Evolutionary conservation across 352 stramenopile species (phyloP), one percentile per base, ranked within the genome.

Genomic region (Peronospora belbahrii): DNA sequence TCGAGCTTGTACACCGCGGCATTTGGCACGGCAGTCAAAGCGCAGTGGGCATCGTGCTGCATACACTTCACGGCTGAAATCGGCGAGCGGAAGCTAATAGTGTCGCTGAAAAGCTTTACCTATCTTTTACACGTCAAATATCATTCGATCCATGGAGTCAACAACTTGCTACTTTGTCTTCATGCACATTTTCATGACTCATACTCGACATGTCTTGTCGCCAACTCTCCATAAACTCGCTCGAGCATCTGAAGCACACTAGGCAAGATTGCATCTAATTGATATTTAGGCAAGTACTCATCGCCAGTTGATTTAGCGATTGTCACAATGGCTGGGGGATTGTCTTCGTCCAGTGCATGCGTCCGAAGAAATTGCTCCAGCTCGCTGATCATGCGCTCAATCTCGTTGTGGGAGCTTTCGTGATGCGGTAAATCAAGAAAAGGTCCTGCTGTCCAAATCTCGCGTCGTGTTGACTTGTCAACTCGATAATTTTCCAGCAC

Each of bases 231-330:
- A 59, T 62, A 75, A 6, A 64, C 40, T 36, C 58, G 25, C 19
- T 56, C 37, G 0, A 95, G 62, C 37, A 84, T 74, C 4, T 30
- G 32, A 17, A 95, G 48, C 7, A 86, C 66, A 17, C 43, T 48
- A 8, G 52, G 22, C 0, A 81, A 53, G 6, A 92, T 69, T 10
- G 55, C 30, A 18, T 80, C 59, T 1, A 82, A 37, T 39, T 92
- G 79, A 31, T 83, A 56, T 0, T 68, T 63, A 4, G 82, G 83
- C 17, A 89, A 64, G 48, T 77, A 95, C 20, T 77, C 46, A 34
- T 95, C 83, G 2, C 64, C 62, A 1, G 69, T 79, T 4, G 83
- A 95, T 41, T 83, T 90, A 4, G 83, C 82, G 15, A 95, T 78
- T 4, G 82, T 92, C 34, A 94, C 71, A n/a, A 95, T 51, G 8